Evolutionary conservation across 192 early-diverging fungal species (phyloP).

Genomic region (Mortierella alpina): DNA sequence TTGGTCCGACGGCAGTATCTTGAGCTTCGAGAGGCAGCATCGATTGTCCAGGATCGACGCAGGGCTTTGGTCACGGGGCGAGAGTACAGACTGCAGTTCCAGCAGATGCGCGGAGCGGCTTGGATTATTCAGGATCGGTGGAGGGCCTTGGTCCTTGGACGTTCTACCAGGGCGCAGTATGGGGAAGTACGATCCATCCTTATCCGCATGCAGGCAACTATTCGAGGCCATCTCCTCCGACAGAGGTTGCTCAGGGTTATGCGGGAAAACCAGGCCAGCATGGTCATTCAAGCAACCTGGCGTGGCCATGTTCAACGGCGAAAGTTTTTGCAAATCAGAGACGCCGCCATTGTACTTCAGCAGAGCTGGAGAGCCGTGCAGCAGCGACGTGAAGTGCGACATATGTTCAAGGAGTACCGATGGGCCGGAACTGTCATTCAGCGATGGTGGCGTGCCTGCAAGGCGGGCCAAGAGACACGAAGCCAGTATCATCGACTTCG

Average conservation of each 20-base stretch:
- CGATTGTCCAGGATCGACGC: constrained; percentile 26
- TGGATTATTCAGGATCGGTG: constrained; percentile 37
- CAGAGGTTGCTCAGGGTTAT: constrained; percentile 27
- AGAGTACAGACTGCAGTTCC: constrained; percentile 6
- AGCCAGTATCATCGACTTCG: constrained; percentile 16
- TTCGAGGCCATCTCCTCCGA: constrained; percentile 37
- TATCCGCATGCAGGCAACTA: constrained; percentile 23
- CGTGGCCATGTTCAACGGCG: constrained; percentile 27
- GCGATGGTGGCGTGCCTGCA: constrained; percentile 38
- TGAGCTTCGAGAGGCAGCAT: constrained; percentile 17
- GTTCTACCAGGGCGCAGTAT: constrained; percentile 13
- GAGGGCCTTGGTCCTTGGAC: constrained; percentile 29
- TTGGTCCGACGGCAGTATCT: constrained; percentile 22
- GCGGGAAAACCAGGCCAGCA: constrained; percentile 30
- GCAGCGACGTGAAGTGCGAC: constrained; percentile 15
- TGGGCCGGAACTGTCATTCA: constrained; percentile 38
- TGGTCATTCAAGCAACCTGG: constrained; percentile 41
- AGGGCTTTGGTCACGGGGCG: constrained; percentile 34
- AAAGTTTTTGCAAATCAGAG: constrained; percentile 4
- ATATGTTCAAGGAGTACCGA: constrained; percentile 17
- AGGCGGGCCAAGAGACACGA: constrained; percentile 8
- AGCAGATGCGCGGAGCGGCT: constrained; percentile 22
- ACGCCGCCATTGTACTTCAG: constrained; percentile 31
- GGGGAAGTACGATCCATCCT: constrained; percentile 4
- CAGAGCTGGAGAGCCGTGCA: constrained; percentile 40